Evolutionary conservation across 495 filamentous ascomycete species (phyloP).

Genomic region (Lophium mytilinum): DNA sequence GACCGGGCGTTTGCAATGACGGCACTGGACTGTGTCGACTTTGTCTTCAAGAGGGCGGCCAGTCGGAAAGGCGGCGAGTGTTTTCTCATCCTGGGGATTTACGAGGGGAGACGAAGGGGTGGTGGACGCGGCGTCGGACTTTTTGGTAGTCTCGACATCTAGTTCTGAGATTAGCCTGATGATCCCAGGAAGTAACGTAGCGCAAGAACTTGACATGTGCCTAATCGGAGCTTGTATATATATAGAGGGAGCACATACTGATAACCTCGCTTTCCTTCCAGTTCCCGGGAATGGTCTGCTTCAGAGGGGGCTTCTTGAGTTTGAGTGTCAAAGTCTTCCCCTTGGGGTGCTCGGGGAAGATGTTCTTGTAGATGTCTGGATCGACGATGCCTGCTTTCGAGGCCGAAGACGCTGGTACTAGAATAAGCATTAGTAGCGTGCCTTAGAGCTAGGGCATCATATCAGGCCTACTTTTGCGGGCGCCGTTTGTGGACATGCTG

Average conservation of each 20-base stretch:
- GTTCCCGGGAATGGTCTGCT: conserved; percentile 25
- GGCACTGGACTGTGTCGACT: conserved; percentile 34
- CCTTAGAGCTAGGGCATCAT: background rate
- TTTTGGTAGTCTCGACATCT: conserved; percentile 13
- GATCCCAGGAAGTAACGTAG: too few relatives aligned
- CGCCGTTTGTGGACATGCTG: conserved; percentile 2
- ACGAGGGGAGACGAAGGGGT: conserved; percentile 49
- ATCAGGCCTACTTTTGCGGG: conserved; percentile 2
- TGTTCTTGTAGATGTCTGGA: conserved; percentile 2
- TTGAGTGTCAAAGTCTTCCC: conserved; percentile 21
- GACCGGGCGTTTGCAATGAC: conserved; percentile 38
- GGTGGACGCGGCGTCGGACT: background rate
- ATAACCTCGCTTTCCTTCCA: conserved; percentile 28
- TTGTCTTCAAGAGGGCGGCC: conserved; percentile 52
- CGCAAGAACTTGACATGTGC: too few relatives aligned
- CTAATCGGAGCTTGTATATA: background rate
- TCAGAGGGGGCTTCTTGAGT: conserved; percentile 22
- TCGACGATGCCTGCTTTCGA: conserved; percentile 12
- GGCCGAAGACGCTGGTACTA: conserved; percentile 4
- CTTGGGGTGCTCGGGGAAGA: conserved; percentile 16
- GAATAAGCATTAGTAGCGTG: background rate
- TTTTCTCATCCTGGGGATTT: conserved; percentile 63
- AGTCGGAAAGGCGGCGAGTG: conserved; percentile 62
- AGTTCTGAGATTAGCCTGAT: background rate
- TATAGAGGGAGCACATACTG: conserved; percentile 9